Evolutionary conservation across 2,329 filamentous ascomycete genomes (phyloP).

Genomic region (Alternaria arbusti): DNA sequence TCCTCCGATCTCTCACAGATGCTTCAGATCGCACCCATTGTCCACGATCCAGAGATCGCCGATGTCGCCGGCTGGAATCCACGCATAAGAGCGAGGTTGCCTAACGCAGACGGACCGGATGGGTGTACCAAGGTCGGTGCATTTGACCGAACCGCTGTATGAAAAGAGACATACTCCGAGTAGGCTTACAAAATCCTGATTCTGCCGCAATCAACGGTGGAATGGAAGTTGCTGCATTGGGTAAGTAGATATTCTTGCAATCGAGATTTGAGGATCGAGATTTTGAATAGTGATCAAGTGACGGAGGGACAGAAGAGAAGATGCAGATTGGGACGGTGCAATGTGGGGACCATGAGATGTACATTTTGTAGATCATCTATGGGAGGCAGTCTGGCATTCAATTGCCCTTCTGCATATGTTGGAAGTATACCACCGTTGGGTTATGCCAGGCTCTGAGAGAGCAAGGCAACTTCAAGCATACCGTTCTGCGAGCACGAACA

Average conservation of each 20-base stretch:
- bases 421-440: background rate
- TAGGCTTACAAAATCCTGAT: background rate
- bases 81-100: background rate
- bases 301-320: background rate
- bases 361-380: background rate
- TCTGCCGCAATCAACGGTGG: background rate
- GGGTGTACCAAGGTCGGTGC: background rate
- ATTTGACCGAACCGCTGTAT: background rate
- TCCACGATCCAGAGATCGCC: background rate
- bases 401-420: background rate
- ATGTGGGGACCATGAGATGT: background rate
- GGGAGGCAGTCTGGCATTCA: background rate
- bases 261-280: background rate
- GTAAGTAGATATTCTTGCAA: background rate
- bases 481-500: background rate
- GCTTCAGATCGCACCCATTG: background rate
- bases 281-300: background rate
- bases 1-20: background rate
- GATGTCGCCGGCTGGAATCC: background rate
- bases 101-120: background rate
- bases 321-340: background rate
- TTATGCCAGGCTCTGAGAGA: background rate
- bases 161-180: background rate
- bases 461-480: background rate
- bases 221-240: background rate